Percentiles rank a stretch among this genome's conserved stretches.
Conservation (phyloP, 2,329 filamentous ascomycete genomes). For the Claviceps sp. region DNA sequence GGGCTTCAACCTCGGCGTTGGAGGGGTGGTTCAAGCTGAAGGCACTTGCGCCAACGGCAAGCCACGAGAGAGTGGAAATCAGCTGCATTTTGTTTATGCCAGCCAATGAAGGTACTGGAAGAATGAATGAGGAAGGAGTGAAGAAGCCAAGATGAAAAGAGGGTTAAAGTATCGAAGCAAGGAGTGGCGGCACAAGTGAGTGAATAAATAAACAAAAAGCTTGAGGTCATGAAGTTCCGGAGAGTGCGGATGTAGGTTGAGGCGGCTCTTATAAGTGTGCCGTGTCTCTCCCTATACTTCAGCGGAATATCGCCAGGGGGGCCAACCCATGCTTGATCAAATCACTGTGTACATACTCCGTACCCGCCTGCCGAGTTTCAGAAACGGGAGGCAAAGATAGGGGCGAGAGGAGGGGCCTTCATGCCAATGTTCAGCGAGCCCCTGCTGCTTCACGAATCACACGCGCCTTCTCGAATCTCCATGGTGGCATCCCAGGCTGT, state of each 20-base stretch:
- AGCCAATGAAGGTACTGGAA: neutral
- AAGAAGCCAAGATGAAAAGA: neutral
- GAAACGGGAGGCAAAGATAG: neutral
- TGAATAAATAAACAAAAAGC: neutral
- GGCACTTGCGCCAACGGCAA: neutral
- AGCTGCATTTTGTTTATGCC: neutral
- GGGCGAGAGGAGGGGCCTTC: neutral
- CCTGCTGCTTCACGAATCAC: neutral
- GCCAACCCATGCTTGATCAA: neutral
- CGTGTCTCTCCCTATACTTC: neutral
- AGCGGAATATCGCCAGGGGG: neutral
- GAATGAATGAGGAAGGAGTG: neutral
- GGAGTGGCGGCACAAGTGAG: neutral
- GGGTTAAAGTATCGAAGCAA: neutral
- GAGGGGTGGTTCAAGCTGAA: neutral
- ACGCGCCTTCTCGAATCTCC: too few relatives aligned
- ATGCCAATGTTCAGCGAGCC: too few relatives aligned
- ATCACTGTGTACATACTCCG: neutral
- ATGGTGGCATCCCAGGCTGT: neutral
- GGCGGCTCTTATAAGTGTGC: neutral
- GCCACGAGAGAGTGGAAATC: slow-evolving; percentile 1
- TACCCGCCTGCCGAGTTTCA: neutral
- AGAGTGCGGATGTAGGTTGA: neutral
- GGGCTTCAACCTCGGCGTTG: neutral
- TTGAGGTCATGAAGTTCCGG: neutral